Conservation (phyloP, 2,329 filamentous ascomycete genomes). For the Neophaeococcomyces aloes region DNA sequence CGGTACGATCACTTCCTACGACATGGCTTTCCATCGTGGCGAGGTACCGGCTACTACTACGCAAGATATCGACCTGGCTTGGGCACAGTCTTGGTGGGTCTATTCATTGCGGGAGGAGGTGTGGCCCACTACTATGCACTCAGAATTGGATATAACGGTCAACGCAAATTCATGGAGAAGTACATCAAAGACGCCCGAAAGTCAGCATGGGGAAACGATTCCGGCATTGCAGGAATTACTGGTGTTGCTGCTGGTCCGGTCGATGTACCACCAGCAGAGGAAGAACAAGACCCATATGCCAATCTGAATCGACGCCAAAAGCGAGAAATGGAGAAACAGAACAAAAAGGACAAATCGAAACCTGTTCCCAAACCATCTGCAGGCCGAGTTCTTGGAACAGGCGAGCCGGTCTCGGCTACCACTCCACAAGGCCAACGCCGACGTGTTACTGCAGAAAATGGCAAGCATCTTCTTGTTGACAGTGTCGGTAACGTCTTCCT, state of each 20-base stretch:
- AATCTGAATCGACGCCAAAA: conserved; percentile 77
- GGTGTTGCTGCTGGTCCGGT: conserved; percentile 42
- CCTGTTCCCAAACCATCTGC: conserved; percentile 33
- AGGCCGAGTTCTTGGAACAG: conserved; percentile 38
- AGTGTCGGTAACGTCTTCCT: conserved; percentile 84
- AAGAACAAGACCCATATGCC: conserved; percentile 39
- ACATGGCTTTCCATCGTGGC: conserved; percentile 93
- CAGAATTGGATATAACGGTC: conserved; percentile 77
- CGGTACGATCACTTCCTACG: conserved; percentile 89
- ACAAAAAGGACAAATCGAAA: conserved; percentile 50
- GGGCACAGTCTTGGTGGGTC: conserved; percentile 67
- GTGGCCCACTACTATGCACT: conserved; percentile 77
- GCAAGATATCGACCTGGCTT: conserved; percentile 82
- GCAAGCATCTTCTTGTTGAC: conserved; percentile 89
- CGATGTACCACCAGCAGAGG: conserved; percentile 30
- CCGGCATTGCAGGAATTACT: conserved; percentile 55
- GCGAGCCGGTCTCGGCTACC: conserved; percentile 31
- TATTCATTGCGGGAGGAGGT: conserved; percentile 75
- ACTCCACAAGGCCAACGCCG: conserved; percentile 69
- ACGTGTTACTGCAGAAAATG: conserved; percentile 84
- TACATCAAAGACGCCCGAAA: conserved; percentile 85
- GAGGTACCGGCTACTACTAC: conserved; percentile 98
- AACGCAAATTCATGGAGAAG: conserved; percentile 79
- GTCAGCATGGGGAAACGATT: conserved; percentile 79
- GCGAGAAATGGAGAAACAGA: conserved; percentile 76